Conservation (phyloP, 2,329 filamentous ascomycete genomes). For the Pseudomassariella vexata region DNA sequence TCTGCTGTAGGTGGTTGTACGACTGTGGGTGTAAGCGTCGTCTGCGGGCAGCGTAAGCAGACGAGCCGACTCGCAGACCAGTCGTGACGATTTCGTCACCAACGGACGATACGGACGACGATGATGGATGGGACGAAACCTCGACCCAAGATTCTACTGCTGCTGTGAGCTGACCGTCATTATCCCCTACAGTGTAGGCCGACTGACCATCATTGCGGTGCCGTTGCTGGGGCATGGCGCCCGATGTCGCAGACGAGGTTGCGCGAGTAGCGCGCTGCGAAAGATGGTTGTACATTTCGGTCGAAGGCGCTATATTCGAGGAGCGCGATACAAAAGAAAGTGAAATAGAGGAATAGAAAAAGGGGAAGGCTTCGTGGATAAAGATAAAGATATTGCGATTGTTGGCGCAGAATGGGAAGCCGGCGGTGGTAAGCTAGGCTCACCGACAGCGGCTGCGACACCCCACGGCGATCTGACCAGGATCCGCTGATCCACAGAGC, state of each 20-base stretch:
- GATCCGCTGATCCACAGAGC: constrained; percentile 7
- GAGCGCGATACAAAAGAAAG: not conserved
- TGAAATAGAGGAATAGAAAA: not conserved
- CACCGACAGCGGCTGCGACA: constrained; percentile 5
- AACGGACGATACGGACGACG: constrained; percentile 82
- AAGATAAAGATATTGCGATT: not conserved
- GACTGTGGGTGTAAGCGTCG: constrained; percentile 34
- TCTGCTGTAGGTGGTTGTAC: constrained; percentile 14
- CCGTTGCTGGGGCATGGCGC: constrained; percentile 12
- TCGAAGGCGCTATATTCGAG: constrained; percentile 6
- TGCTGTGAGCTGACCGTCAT: constrained; percentile 15
- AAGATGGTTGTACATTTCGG: constrained; percentile 15
- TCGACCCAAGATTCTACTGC: constrained; percentile 90
- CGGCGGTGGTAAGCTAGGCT: not conserved
- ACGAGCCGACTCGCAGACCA: constrained; percentile 69
- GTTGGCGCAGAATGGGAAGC: constrained; percentile 2
- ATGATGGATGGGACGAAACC: constrained; percentile 85
- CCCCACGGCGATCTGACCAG: constrained; percentile 4
- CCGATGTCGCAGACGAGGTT: constrained; percentile 11
- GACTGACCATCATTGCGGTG: constrained; percentile 22
- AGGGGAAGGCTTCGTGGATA: not conserved
- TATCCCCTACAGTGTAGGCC: constrained; percentile 5
- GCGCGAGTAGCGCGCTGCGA: constrained; percentile 16
- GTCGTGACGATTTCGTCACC: constrained; percentile 88
- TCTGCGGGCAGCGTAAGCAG: constrained; percentile 53